These are phyloP conservation scores for Nitzschia palea DNA, from an alignment of 108 stramenopile species.

Conservation along the genomic window DNA sequence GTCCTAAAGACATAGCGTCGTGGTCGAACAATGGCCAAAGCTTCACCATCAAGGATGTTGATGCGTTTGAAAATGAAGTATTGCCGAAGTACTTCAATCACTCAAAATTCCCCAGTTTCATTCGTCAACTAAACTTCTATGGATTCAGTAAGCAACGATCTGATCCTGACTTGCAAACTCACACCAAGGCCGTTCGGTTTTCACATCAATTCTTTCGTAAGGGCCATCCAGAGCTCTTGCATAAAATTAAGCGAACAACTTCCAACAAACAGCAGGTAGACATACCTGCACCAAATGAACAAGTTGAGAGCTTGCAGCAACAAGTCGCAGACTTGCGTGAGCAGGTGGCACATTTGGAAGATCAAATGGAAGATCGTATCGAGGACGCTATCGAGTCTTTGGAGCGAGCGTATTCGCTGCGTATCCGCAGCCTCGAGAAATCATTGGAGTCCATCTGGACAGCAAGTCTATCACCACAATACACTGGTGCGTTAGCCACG, in stretches of 20 bases:
- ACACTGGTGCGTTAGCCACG: background rate
- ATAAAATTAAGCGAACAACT: conserved; percentile 45
- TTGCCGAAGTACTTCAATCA: conserved; percentile 89
- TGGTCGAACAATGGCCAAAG: conserved; percentile 56
- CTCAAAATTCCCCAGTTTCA: conserved; percentile 83
- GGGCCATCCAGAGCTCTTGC: conserved; percentile 57
- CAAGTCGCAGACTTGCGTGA: conserved; percentile 2
- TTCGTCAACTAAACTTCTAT: conserved; percentile 89
- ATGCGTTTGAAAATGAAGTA: conserved; percentile 46
- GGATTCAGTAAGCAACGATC: conserved; percentile 27
- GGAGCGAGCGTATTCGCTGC: background rate
- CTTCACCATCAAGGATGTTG: conserved; percentile 60
- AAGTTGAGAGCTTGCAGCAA: background rate
- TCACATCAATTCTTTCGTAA: conserved; percentile 58
- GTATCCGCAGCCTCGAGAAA: background rate
- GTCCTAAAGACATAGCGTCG: conserved; percentile 38
- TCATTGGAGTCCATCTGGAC: background rate
- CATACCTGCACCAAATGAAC: background rate
- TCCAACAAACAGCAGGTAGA: background rate
- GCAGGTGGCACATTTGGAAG: background rate
- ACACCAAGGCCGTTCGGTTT: conserved; percentile 31
- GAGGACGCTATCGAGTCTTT: background rate
- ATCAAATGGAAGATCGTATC: conserved; percentile 3
- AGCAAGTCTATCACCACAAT: background rate
- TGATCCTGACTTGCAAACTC: conserved; percentile 2